Base-by-base conservation (phyloP, 352 stramenopile species). In the Phytophthora megakarya region DNA sequence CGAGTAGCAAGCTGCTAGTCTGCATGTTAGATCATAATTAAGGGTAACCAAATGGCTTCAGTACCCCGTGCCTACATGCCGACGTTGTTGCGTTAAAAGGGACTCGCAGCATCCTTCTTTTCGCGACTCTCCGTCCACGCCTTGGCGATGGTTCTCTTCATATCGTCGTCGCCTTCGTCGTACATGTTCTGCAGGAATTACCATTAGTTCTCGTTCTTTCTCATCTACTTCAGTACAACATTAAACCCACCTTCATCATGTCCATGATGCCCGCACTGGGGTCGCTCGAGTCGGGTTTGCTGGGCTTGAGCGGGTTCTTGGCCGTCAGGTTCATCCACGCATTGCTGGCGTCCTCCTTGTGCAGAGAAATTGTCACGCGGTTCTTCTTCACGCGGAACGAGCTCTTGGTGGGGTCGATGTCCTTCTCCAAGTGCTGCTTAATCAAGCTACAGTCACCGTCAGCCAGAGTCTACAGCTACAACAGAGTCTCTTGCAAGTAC, bases 141-240 rank as follows among this genome's bases (percentile, higher is more conserved):
- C 70, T 96, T 90, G 50, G 86, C 87, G 47, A 96, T 96, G 42
- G 88, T 95, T 49, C 84, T 78, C 80, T 95, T 96, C 87, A 95
- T 93, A 22, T 96, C 81, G 21, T 92, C 87, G 62, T 96, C 88
- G 13, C 87, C 88, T 62, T 91, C 80, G 9, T 93, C 86, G 67
- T 95, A 96, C 87, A 95, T 95, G 64, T 95, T 91, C 85, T 89
- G 5, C 47, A 25, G 13, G 9, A 32, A 35, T 11, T 12, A 35
- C 2, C 13, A 11, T 35, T 35, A 35, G 30, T 12, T 11, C 30
- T 15, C 30, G 13, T 3, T 11, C 10, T 35, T 35, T 35, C 13
- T 13, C 10, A 35, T 35, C 30, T 35, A 35, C n/a, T n/a, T 25
- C 49, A 45, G 21, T 16, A 23, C 22, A 11, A 51, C 3, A 35